Evolutionary conservation across 371 early-diverging fungal species (phyloP), one percentile per base, ranked within the genome.

Genomic region (Entomophthora muscae): DNA sequence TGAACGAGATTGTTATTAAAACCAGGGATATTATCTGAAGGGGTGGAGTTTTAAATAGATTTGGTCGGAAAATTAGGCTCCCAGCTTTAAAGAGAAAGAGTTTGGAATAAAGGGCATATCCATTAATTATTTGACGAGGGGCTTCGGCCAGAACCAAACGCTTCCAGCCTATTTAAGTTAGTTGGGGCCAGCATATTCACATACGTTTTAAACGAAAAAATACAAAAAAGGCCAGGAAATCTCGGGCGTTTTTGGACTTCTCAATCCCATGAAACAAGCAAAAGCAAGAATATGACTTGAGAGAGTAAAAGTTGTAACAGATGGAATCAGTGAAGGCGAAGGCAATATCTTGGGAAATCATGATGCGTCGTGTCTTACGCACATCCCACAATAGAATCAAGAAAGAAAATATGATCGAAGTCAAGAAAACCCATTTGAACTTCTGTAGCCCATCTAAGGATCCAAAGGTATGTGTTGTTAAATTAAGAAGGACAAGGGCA

Each of bases 121-220:
- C 57, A 24, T 80, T 82, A 67, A 91, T 80, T 33, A 83, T 78
- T 68, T 88, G 88, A 59, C 91, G 84, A n/a, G 91, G 91, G 3
- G 85, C 78, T 66, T 91, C 90, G 60, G 93, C 90, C 56, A 93
- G 76, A 55, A 93, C 65, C 0, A 91, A 71, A 55, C 87, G 79
- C 70, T 89, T 91, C 91, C 93, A 91, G 53, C 84, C 84, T 81
- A 67, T 32, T 29, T 29, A 28, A 2, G 31, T 2, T 26, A 3
- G 3, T 57, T 5, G n/a, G n/a, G 12, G 7, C n/a, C 51, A 51
- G 3, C 26, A 24, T 3, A 57, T 13, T 12, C 3, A 57, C 28
- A 57, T 75, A 82, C 88, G 83, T 75, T 87, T 85, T 63, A 90
- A 79, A 12, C 79, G 76, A 70, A 88, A 91, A 71, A 88, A 93